Conservation (phyloP, 257 asterid genomes). For the Lavandula angustifolia region DNA sequence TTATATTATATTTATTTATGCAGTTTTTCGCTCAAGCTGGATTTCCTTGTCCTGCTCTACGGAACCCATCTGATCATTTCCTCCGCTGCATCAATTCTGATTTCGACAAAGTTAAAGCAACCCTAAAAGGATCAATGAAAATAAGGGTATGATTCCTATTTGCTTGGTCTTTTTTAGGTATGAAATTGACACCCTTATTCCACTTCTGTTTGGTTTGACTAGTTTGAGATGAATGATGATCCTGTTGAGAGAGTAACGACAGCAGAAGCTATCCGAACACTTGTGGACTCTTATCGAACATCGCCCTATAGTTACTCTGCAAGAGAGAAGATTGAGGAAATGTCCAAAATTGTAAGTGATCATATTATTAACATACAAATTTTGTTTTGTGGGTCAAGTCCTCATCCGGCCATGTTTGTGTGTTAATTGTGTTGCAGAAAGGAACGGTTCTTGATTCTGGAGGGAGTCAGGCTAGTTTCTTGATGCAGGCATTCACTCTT, state of each 20-base stretch:
- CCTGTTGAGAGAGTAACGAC: constrained; percentile 90
- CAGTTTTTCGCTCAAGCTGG: constrained; percentile 98
- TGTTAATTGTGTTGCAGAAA: constrained; percentile 48
- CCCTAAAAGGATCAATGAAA: constrained; percentile 98
- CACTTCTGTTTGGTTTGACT: not conserved
- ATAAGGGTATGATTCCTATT: constrained; percentile 53
- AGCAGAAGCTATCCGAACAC: constrained; percentile 76
- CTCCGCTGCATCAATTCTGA: constrained; percentile 90
- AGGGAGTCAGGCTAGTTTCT: constrained; percentile 96
- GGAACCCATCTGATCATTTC: constrained; percentile 96
- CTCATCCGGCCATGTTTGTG: too few relatives aligned
- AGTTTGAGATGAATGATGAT: constrained; percentile 88
- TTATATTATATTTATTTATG: not conserved
- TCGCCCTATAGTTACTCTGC: constrained; percentile 67
- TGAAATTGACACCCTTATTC: not conserved
- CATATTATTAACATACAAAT: not conserved
- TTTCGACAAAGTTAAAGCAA: constrained; percentile 95
- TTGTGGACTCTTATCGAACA: constrained; percentile 57
- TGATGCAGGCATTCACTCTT: constrained; percentile 84
- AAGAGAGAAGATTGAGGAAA: constrained; percentile 74
- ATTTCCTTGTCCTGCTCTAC: constrained; percentile 88
- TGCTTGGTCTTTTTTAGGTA: too few relatives aligned
- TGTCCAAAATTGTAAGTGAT: constrained; percentile 79
- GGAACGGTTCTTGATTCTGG: constrained; percentile 97
- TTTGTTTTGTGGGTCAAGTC: too few relatives aligned